phyloP scores from a whole-genome alignment of 495 filamentous ascomycete genomes.

The Durotheca rogersii region DNA sequence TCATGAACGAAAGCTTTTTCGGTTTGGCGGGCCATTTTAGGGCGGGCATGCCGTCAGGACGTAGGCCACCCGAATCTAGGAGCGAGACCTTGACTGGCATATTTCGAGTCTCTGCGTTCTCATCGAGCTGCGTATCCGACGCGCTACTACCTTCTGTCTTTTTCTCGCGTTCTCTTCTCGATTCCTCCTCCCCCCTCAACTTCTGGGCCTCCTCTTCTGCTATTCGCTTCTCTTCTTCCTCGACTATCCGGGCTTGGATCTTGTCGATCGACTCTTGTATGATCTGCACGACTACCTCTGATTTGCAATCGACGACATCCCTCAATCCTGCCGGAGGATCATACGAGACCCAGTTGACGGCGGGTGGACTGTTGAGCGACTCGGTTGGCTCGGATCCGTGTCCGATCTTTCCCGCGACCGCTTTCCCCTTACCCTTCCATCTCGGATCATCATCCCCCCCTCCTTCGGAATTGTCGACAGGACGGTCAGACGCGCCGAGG shows the following conservation, averaged over 20 bases:
- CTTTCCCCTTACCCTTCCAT: constrained; percentile 31
- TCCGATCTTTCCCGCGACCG: neutral
- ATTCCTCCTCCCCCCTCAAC: constrained; percentile 12
- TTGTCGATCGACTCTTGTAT: constrained; percentile 36
- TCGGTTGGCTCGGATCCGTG: neutral
- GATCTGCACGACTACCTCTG: constrained; percentile 34
- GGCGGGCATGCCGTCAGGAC: neutral
- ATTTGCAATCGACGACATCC: constrained; percentile 21
- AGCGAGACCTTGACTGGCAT: neutral
- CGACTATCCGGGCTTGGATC: constrained; percentile 34
- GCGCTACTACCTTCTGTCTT: too few species aligned
- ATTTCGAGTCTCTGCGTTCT: neutral
- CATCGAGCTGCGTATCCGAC: too few species aligned
- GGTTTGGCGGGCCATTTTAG: constrained; percentile 15
- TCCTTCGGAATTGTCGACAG: neutral
- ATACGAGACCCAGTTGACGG: constrained; percentile 39
- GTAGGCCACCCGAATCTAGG: neutral
- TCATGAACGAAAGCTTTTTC: constrained; percentile 17
- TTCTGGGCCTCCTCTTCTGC: constrained; percentile 12
- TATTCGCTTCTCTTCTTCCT: constrained; percentile 24
- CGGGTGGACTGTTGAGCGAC: neutral
- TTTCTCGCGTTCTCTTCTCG: constrained; percentile 18
- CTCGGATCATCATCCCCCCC: neutral
- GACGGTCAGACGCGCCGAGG: neutral
- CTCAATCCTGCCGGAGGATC: constrained; percentile 37